These are phyloP conservation scores for Diaporthe sp. DNA, from an alignment of 2,329 filamentous ascomycete genomes.

Conservation along the genomic window DNA sequence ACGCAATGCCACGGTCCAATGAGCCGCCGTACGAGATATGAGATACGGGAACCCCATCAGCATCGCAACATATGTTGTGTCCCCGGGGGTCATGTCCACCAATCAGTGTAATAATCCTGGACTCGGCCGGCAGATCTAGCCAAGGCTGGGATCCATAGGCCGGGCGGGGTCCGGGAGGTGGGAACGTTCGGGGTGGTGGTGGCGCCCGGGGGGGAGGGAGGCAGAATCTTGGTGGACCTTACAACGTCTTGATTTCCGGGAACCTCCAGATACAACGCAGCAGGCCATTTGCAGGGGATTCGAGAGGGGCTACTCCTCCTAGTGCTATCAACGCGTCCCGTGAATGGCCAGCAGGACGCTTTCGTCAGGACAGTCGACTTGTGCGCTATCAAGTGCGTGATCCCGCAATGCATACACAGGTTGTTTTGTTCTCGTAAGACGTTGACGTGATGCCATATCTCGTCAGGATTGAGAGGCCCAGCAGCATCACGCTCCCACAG, in stretches of 20 bases:
- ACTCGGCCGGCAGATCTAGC: conserved; percentile 26
- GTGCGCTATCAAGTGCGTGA: conserved; percentile 36
- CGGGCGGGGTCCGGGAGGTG: conserved; percentile 19
- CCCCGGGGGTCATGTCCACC: neutral
- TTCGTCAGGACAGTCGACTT: conserved; percentile 24
- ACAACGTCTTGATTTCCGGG: neutral
- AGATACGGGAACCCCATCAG: conserved; percentile 9
- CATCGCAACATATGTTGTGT: conserved; percentile 7
- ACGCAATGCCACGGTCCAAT: conserved; percentile 13
- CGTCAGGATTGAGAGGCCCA: conserved; percentile 5
- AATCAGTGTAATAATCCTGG: conserved; percentile 9
- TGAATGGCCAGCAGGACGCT: conserved; percentile 11
- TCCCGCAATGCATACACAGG: conserved; percentile 9
- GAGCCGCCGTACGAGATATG: conserved; percentile 1
- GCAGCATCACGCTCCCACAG: neutral
- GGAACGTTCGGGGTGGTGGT: conserved; percentile 9
- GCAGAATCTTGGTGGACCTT: neutral
- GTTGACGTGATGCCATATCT: conserved; percentile 31
- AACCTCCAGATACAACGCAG: neutral
- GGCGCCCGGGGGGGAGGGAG: neutral
- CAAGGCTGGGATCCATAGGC: conserved; percentile 21
- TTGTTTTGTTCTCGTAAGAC: conserved; percentile 31
- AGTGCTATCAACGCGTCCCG: conserved; percentile 9
- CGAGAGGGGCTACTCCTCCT: conserved; percentile 10
- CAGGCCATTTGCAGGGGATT: conserved; percentile 13